A percentile compares a stretch with the other conserved stretches of the same genome.
phyloP scores from a whole-genome alignment of 352 stramenopile genomes.

The Pythium aristosporum region DNA sequence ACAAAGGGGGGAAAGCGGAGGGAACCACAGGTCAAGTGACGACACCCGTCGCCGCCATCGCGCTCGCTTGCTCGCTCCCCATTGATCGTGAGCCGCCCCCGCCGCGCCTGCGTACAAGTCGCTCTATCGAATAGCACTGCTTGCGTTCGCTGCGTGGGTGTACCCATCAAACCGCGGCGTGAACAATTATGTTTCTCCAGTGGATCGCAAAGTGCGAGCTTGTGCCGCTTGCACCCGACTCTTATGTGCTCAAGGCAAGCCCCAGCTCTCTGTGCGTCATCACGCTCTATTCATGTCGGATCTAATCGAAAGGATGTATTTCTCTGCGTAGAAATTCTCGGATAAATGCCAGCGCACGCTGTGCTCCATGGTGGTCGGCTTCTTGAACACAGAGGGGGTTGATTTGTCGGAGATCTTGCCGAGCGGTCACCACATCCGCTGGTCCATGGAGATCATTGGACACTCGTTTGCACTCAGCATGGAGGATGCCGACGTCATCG shows the following conservation, averaged over 20 bases:
- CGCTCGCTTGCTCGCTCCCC: not conserved
- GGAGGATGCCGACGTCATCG: conserved; percentile 82
- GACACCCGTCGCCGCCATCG: conserved; percentile 1
- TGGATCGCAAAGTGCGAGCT: conserved; percentile 90
- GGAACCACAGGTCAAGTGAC: not conserved
- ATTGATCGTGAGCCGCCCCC: not conserved
- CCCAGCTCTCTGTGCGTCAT: not conserved
- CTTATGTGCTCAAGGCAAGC: conserved; percentile 72
- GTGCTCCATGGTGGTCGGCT: conserved; percentile 79
- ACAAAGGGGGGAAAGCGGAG: conserved; percentile 2
- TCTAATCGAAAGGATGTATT: not conserved
- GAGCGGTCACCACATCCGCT: conserved; percentile 77
- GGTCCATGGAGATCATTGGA: conserved; percentile 84
- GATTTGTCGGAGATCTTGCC: conserved; percentile 56
- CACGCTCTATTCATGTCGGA: not conserved
- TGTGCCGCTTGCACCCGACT: conserved; percentile 59
- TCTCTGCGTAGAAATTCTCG: conserved; percentile 68
- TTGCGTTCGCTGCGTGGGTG: not conserved
- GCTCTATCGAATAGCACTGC: not conserved
- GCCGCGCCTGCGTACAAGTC: not conserved
- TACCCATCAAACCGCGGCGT: not conserved
- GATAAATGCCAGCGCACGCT: conserved; percentile 85
- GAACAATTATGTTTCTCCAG: conserved; percentile 68
- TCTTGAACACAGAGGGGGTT: conserved; percentile 52
- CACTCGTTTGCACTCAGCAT: conserved; percentile 85